Evolutionary conservation across 331 rosid species (phyloP).

Genomic region (Quercus tomentella): DNA sequence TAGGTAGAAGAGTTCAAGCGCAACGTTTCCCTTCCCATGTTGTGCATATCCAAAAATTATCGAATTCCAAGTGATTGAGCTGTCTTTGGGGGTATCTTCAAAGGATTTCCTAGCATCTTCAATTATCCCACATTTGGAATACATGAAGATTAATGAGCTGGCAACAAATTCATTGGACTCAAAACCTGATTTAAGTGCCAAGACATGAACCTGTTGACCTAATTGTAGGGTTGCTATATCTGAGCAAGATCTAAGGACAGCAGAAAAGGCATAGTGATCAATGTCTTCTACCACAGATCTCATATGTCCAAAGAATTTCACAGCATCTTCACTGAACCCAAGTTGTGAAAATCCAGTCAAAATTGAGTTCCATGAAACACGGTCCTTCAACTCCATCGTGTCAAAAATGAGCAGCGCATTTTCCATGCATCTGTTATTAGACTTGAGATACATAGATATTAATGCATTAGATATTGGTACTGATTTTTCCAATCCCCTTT

Average conservation of each 20-base stretch:
- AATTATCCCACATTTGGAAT: constrained; percentile 53
- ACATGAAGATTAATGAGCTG: constrained; percentile 80
- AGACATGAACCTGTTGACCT: constrained; percentile 69
- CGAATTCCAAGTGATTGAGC: too few relatives aligned
- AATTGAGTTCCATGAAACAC: constrained; percentile 15
- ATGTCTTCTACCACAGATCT: constrained; percentile 36
- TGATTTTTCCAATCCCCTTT: constrained; percentile 57
- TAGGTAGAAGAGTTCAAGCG: too few relatives aligned
- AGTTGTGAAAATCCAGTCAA: constrained; percentile 64
- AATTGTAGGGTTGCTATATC: constrained; percentile 74
- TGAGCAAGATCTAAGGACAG: constrained; percentile 62
- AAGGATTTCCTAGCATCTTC: too few relatives aligned
- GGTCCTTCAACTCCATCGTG: constrained; percentile 54
- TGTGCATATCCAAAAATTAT: too few relatives aligned
- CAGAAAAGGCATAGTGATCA: constrained; percentile 67
- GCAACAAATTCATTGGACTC: constrained; percentile 57
- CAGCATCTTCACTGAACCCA: constrained; percentile 77
- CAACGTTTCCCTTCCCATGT: too few relatives aligned
- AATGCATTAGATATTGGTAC: constrained; percentile 70
- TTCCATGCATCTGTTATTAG: constrained; percentile 42
- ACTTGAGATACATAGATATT: constrained; percentile 61
- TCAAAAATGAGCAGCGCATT: constrained; percentile 50
- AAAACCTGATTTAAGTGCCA: constrained; percentile 51
- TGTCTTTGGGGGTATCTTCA: too few relatives aligned
- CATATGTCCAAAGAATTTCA: constrained; percentile 39